Evolutionary conservation across 208 protist genomes (phyloP), one percentile per base, ranked within the genome.

Genomic region (Leishmania arabica): DNA sequence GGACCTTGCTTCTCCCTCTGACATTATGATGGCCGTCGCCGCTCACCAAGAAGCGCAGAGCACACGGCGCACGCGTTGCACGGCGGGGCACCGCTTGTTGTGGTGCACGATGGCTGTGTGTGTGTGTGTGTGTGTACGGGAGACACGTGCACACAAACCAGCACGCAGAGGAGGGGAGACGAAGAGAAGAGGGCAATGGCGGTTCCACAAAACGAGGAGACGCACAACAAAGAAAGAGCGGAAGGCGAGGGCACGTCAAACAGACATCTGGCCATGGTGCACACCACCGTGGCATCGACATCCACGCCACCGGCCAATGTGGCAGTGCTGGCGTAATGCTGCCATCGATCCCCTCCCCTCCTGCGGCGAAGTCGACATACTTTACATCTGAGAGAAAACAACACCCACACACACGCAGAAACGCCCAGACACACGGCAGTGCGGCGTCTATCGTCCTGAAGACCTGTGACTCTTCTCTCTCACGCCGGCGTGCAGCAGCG

Each of bases 401-500:
- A 54, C 34, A 68, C 27, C 37, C 42, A 68, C 34, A 76, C 11
- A 42, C 34, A 27, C 2, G 27, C 11, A 73, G 13, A 73, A 54
- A 53, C 3, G 42, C 45, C 47, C 42, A 73, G 27, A 31, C 27
- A 27, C 69, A 53, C 8, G 3, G 45, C 31, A 54, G 47, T 27
- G 53, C 24, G 27, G 34, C 21, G 3, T 0, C 34, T 60, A 31
- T 54, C 42, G 34, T 49, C 69, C 45, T 17, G 11, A n/a, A 54
- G 34, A 47, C 74, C 58, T 51, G 56, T 66, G 66, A 68, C 47
- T 54, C 74, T 71, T 79, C 72, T 71, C 51, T 6, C 4, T 71
- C 8, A 54, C 74, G 21, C 77, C 74, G 2, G 51, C 51, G 21
- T 62, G 45, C 21, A 69, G n/a, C 54, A 86, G 54, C n/a, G 83